Conservation (phyloP, 192 early-diverging fungal genomes). For the Coemansia sp. region DNA sequence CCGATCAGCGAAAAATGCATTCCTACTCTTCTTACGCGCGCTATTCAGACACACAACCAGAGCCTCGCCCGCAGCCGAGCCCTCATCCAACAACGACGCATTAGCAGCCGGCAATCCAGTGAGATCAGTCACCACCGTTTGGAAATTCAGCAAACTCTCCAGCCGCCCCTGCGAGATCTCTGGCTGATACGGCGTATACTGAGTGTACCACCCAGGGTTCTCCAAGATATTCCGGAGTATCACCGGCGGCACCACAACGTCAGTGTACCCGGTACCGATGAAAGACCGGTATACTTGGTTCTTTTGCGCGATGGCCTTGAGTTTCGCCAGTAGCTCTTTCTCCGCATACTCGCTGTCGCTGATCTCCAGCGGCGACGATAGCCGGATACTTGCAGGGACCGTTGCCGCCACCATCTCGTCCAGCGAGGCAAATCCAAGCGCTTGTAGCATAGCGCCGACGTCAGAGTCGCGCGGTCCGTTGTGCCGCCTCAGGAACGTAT, state of each 20-base stretch:
- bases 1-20: constrained; percentile 91
- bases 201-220: constrained; percentile 99
- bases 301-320: constrained; percentile 83
- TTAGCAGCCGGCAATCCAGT: constrained; percentile 97
- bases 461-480: constrained; percentile 80
- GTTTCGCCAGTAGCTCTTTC: constrained; percentile 78
- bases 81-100: constrained; percentile 98
- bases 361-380: constrained; percentile 70
- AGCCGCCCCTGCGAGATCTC: constrained; percentile 99
- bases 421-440: constrained; percentile 75
- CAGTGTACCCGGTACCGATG: constrained; percentile 96
- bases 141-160: constrained; percentile 96
- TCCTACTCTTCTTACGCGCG: constrained; percentile 73
- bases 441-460: constrained; percentile 78
- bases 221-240: constrained; percentile 97
- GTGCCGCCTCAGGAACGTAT: constrained; percentile 85
- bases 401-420: constrained; percentile 83
- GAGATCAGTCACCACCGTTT: constrained; percentile 94
- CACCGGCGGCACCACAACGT: constrained; percentile 88
- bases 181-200: constrained; percentile 99
- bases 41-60: constrained; percentile 86
- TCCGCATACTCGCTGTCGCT: constrained; percentile 77
- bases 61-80: constrained; percentile 97
- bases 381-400: constrained; percentile 80
- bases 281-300: constrained; percentile 93